These are phyloP conservation scores for Yarrowia hollandica DNA, from an alignment of 805 yeast species.

Conservation along the genomic window DNA sequence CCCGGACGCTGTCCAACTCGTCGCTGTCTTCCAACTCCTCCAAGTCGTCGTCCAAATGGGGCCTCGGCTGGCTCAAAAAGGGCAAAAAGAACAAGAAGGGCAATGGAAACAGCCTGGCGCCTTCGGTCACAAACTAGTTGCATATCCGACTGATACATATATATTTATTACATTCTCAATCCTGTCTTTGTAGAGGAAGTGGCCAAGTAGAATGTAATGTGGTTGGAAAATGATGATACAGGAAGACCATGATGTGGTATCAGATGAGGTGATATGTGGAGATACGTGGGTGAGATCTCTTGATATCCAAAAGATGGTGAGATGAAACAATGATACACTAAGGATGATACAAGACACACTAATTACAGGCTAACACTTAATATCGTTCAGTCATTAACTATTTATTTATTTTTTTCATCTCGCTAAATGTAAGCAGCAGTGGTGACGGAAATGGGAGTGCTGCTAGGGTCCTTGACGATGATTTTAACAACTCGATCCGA, in stretches of 20 bases:
- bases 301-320: too few relatives aligned
- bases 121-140: constrained; percentile 13
- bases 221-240: not conserved
- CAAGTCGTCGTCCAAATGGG: constrained; percentile 25
- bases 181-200: not conserved
- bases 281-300: too few relatives aligned
- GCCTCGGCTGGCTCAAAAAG: constrained; percentile 26
- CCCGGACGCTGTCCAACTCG: constrained; percentile 26
- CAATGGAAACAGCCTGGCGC: not conserved
- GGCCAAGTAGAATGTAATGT: too few relatives aligned
- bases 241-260: too few relatives aligned
- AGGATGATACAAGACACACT: too few relatives aligned
- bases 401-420: not conserved
- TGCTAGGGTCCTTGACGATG: constrained; percentile 16
- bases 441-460: constrained; percentile 15
- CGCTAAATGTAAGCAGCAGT: constrained; percentile 15
- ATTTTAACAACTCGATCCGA: constrained; percentile 14
- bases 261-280: too few relatives aligned
- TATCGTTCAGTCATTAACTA: not conserved
- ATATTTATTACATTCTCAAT: constrained; percentile 24
- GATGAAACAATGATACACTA: too few relatives aligned
- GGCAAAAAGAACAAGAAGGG: constrained; percentile 13
- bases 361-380: not conserved
- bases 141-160: constrained; percentile 16
- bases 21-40: constrained; percentile 23